Percentiles rank a stretch among this genome's conserved stretches.
These are phyloP conservation scores for Colletotrichum aenigma DNA, from an alignment of 2,329 filamentous ascomycete genomes.

Conservation along the genomic window DNA sequence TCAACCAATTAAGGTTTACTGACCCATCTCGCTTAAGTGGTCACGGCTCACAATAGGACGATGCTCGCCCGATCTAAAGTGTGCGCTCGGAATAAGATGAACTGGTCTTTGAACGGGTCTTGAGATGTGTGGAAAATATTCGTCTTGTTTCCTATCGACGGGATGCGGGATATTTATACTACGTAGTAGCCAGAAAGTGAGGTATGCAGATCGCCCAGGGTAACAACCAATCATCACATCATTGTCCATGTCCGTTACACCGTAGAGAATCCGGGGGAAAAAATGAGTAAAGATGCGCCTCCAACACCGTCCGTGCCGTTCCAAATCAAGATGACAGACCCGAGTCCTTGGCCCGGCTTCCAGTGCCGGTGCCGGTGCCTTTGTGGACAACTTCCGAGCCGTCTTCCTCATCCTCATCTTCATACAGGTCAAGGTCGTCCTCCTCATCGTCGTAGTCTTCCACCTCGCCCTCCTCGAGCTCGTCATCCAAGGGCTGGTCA, in stretches of 20 bases:
- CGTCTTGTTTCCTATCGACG: constrained; percentile 8
- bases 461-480: constrained; percentile 30
- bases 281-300: not conserved
- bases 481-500: constrained; percentile 28
- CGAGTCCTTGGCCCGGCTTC: constrained; percentile 14
- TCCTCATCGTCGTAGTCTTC: constrained; percentile 27
- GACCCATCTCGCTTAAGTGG: not conserved
- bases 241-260: constrained; percentile 11
- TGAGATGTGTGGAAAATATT: not conserved
- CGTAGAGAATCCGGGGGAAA: not conserved
- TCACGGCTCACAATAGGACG: not conserved
- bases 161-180: not conserved
- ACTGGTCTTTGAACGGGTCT: not conserved
- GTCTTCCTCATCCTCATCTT: constrained; percentile 20
- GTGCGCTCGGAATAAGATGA: not conserved
- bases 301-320: not conserved
- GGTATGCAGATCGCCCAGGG: constrained; percentile 9
- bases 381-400: constrained; percentile 15
- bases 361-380: constrained; percentile 19
- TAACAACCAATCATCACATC: constrained; percentile 16
- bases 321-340: constrained; percentile 18
- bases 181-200: not conserved
- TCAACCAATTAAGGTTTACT: not conserved
- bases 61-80: not conserved
- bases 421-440: constrained; percentile 22